Conservation (phyloP, 176 grass and related monocot species). For the Stipa capillata region DNA sequence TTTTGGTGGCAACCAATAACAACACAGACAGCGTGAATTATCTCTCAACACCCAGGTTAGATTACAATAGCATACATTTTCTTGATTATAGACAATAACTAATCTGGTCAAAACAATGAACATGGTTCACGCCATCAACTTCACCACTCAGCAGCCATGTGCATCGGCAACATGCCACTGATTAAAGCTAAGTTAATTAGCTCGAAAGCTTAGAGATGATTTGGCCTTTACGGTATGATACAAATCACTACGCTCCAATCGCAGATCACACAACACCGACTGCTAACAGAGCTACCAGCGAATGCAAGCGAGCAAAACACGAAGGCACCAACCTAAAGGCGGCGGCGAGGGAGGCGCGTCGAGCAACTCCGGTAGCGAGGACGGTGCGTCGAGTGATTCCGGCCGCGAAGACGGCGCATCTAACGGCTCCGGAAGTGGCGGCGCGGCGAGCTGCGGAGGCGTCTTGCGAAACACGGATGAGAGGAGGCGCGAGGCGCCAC, state of each 20-base stretch:
- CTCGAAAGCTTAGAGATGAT: not conserved
- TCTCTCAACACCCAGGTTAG: not conserved
- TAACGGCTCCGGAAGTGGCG: not conserved
- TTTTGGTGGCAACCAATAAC: not conserved
- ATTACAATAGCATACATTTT: not conserved
- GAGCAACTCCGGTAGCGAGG: not conserved
- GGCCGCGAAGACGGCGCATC: not conserved
- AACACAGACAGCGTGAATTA: not conserved
- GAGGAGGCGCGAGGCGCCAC: slow-evolving; percentile 24
- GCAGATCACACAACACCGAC: not conserved
- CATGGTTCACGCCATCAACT: not conserved
- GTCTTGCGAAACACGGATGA: slow-evolving; percentile 36
- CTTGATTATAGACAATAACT: not conserved
- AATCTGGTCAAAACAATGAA: not conserved
- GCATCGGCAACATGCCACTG: not conserved
- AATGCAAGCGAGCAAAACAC: not conserved
- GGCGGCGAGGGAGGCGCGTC: not conserved
- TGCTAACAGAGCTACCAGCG: not conserved
- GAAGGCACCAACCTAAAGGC: slow-evolving; percentile 23
- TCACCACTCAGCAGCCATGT: not conserved
- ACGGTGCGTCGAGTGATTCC: not conserved
- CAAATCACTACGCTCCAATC: not conserved
- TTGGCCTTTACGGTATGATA: not conserved
- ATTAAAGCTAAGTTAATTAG: not conserved
- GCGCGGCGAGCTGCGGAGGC: not conserved